A percentile compares a stretch with the other conserved stretches of the same genome.
Conservation (phyloP, 1,284 basidiomycete genomes). For the Hymenochaete sp. region DNA sequence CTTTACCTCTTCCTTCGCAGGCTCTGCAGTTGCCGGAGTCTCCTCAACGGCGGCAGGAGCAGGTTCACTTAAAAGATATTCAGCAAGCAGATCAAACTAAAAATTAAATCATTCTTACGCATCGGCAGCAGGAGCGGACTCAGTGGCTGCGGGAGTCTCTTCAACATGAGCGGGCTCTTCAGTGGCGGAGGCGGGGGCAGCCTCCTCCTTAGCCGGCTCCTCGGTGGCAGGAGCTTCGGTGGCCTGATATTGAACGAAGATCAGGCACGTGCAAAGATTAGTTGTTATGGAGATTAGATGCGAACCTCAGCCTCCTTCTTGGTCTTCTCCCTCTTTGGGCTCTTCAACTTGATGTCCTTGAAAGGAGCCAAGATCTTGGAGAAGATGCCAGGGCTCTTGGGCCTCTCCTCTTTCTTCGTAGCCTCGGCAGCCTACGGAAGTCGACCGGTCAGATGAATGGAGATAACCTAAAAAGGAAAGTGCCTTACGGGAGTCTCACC, state of each 20-base stretch:
- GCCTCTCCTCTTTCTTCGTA: slow-evolving; percentile 60
- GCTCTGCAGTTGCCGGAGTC: slow-evolving; percentile 26
- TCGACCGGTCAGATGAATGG: too few relatives aligned
- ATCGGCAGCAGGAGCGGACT: slow-evolving; percentile 52
- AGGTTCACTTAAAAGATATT: slow-evolving; percentile 14
- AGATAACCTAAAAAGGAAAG: slow-evolving; percentile 15
- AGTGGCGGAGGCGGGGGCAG: too few relatives aligned
- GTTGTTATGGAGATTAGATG: slow-evolving; percentile 23
- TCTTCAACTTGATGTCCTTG: slow-evolving; percentile 50
- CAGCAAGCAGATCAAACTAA: slow-evolving; percentile 9
- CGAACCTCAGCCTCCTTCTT: slow-evolving; percentile 60
- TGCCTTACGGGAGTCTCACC: slow-evolving; percentile 46
- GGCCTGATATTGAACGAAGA: slow-evolving; percentile 9
- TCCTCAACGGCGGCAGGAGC: slow-evolving; percentile 24
- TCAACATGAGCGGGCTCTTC: slow-evolving; percentile 27
- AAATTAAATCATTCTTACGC: slow-evolving; percentile 32
- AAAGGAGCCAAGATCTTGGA: slow-evolving; percentile 66
- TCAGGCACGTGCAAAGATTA: slow-evolving; percentile 8
- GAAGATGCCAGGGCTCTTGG: slow-evolving; percentile 69
- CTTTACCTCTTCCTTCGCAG: slow-evolving; percentile 26
- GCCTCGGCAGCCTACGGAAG: slow-evolving; percentile 13
- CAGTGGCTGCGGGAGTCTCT: slow-evolving; percentile 33
- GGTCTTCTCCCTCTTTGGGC: slow-evolving; percentile 36
- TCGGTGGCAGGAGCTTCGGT: slow-evolving; percentile 21
- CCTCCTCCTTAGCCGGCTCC: slow-evolving; percentile 25